These are phyloP conservation scores for Aspergillus fischeri DNA, from an alignment of 2,329 filamentous ascomycete genomes.

Conservation along the genomic window DNA sequence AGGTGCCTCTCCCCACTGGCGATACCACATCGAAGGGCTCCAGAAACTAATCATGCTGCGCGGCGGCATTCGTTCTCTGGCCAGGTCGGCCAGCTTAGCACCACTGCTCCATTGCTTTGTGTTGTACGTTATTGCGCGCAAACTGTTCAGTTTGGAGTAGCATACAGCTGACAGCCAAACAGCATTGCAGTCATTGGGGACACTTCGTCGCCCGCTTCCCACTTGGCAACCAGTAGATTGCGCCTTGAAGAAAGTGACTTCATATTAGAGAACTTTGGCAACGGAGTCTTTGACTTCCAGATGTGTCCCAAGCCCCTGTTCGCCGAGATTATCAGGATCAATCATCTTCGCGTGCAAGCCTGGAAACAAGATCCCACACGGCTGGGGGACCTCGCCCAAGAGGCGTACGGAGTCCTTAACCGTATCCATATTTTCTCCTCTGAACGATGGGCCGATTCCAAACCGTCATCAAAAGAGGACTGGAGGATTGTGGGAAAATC, in stretches of 20 bases:
- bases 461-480: conserved; percentile 17
- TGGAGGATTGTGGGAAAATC: conserved; percentile 28
- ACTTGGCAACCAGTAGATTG: conserved; percentile 21
- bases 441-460: conserved; percentile 27
- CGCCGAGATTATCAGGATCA: conserved; percentile 33
- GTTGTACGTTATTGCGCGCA: conserved; percentile 21
- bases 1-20: conserved; percentile 29
- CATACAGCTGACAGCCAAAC: background rate
- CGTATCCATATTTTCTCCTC: conserved; percentile 28
- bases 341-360: conserved; percentile 29
- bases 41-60: conserved; percentile 29
- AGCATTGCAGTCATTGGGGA: conserved; percentile 34
- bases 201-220: conserved; percentile 34
- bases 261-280: conserved; percentile 20
- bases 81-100: conserved; percentile 12
- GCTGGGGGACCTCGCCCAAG: conserved; percentile 4
- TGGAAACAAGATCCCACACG: background rate
- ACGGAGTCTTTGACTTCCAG: conserved; percentile 17
- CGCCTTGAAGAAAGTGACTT: conserved; percentile 25
- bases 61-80: conserved; percentile 27
- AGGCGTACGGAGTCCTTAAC: conserved; percentile 20
- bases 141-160: background rate
- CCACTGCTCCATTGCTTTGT: conserved; percentile 25
- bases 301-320: conserved; percentile 32
- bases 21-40: conserved; percentile 33